Evolutionary conservation across 116 monocot species (phyloP), one percentile per base, ranked within the genome.

Genomic region (Cymodocea nodosa): DNA sequence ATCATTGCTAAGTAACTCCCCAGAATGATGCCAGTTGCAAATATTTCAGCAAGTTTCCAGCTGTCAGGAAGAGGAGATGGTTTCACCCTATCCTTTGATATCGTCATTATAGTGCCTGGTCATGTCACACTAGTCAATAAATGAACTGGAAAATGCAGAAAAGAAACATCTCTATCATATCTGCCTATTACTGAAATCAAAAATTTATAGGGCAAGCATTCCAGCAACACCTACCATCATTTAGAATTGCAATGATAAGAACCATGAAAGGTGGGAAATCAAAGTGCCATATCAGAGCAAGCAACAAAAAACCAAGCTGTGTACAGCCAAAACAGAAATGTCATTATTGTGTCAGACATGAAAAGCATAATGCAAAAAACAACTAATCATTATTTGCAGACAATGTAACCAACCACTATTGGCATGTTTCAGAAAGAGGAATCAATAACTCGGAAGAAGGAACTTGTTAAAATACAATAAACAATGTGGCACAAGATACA

Each of bases 191-290:
- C 1, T 1, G 30, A 30, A 30, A 30, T 30, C 30, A 12, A 7
- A 44, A 44, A 44, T 8, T 44, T 44, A 44, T 10, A 44, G 44
- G 0, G 44, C 44, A 44, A 44, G 44, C 44, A 44, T 44, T 44
- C 44, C 44, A 44, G 7, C 44, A 56, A 55, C 15, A 57, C 70
- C 15, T 14, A 97, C 98, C 98, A 66, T 98, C 98, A 79, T 98
- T 98, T 22, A 98, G 84, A 53, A 98, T 98, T 10, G 98, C 98
- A 55, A 98, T 98, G 72, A 98, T 98, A 30, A 98, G 86, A 73
- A 98, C 98, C 98, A 98, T 98, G 66, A 98, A 98, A 8, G 98
- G 98, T 60, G 98, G 92, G 67, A 98, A 98, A 63, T 98, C 98
- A 52, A 98, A 98, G 70, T 92, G 67, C 98, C 98, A 98, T 60